Evolutionary conservation across 768 basidiomycete species (phyloP).

Genomic region (Mycena crocata): DNA sequence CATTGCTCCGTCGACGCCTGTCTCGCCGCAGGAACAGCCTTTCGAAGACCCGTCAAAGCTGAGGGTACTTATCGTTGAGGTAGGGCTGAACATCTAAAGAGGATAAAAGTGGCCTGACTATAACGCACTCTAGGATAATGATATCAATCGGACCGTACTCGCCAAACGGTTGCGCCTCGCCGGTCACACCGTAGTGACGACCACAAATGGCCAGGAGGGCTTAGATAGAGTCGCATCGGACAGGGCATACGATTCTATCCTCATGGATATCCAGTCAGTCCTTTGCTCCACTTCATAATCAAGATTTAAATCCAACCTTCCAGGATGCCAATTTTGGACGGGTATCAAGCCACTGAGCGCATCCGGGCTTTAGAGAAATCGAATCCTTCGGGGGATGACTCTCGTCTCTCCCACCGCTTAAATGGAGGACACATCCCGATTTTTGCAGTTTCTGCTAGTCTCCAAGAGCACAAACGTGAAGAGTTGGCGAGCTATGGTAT

Average conservation of each 20-base stretch:
- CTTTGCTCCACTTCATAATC: background rate
- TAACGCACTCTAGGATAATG: constrained; percentile 65
- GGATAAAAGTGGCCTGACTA: no score
- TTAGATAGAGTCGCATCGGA: constrained; percentile 70
- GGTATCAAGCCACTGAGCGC: constrained; percentile 73
- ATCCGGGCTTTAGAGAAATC: constrained; percentile 72
- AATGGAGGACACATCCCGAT: constrained; percentile 78
- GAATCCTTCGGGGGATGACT: constrained; percentile 17
- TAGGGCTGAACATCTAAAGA: no score
- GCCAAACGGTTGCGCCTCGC: constrained; percentile 74
- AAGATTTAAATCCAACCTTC: background rate
- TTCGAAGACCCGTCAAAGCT: constrained; percentile 38
- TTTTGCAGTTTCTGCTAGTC: constrained; percentile 84
- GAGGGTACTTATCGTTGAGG: constrained; percentile 77
- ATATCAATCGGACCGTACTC: constrained; percentile 78
- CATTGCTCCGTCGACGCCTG: background rate
- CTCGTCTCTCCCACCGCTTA: constrained; percentile 57
- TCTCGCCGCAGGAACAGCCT: background rate
- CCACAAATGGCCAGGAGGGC: constrained; percentile 82
- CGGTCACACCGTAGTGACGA: constrained; percentile 73
- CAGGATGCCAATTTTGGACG: constrained; percentile 86
- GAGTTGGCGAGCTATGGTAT: constrained; percentile 67
- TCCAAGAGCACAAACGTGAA: constrained; percentile 66
- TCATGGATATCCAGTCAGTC: constrained; percentile 88
- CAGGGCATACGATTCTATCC: constrained; percentile 72